phyloP scores from a whole-genome alignment of 2,329 filamentous ascomycete genomes.

The Calonectria leucothoes region DNA sequence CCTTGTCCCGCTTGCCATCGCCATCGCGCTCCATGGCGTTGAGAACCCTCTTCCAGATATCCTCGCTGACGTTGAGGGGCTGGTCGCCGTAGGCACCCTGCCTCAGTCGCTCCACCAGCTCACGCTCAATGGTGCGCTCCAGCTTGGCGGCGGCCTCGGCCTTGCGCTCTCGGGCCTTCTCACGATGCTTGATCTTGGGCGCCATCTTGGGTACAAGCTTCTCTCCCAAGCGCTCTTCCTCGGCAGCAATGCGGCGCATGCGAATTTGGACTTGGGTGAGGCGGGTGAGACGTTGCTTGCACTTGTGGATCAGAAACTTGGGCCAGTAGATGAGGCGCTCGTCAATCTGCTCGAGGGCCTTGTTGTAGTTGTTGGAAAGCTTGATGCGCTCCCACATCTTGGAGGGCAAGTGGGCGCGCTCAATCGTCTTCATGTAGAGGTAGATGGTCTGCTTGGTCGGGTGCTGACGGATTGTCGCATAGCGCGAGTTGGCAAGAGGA shows the following conservation, averaged over 20 bases:
- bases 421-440: conserved; percentile 96
- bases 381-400: conserved; percentile 97
- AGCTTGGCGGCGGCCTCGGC: conserved; percentile 90
- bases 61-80: conserved; percentile 93
- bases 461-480: conserved; percentile 90
- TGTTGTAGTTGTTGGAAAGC: conserved; percentile 88
- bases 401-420: conserved; percentile 86
- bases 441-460: conserved; percentile 86
- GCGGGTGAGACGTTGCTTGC: conserved; percentile 94
- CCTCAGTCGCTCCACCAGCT: conserved; percentile 89
- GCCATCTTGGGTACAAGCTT: conserved; percentile 88
- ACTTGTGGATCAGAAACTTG: conserved; percentile 92
- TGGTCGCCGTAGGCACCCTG: conserved; percentile 95
- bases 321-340: conserved; percentile 91
- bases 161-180: conserved; percentile 81
- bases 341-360: conserved; percentile 89
- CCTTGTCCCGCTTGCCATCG: conserved; percentile 84
- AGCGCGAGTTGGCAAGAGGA: conserved; percentile 89
- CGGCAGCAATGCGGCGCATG: conserved; percentile 83
- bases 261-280: conserved; percentile 91
- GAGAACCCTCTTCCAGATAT: conserved; percentile 97
- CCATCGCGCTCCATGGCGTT: conserved; percentile 89
- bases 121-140: conserved; percentile 93
- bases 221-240: conserved; percentile 91
- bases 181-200: conserved; percentile 85